Conservation (phyloP, 2,329 filamentous ascomycete genomes). For the Botrytis cinerea region DNA sequence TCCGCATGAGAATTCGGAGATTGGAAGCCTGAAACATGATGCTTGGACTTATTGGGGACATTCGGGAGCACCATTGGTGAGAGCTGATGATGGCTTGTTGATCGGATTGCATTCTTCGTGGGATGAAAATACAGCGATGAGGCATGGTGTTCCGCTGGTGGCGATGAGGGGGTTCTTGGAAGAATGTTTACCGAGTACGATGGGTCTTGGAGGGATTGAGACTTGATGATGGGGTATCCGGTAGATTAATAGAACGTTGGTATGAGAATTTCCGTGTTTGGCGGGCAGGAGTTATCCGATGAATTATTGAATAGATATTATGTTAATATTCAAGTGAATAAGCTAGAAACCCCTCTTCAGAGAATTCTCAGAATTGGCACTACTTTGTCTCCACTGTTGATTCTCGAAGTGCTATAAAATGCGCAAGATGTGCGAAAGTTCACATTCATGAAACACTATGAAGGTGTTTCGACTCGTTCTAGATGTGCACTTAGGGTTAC, state of each 20-base stretch:
- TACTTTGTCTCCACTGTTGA: accelerated
- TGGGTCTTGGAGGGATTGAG: background rate
- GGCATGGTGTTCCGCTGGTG: conserved; percentile 51
- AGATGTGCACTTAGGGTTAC: too few species aligned
- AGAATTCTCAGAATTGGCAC: background rate
- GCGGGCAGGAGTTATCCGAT: background rate
- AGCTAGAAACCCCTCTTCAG: background rate
- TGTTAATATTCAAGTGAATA: background rate
- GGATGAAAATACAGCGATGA: conserved; percentile 54
- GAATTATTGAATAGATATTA: background rate
- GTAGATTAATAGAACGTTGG: background rate
- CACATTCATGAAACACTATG: background rate
- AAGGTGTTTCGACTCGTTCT: too few species aligned
- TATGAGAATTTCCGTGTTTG: background rate
- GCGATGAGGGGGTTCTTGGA: conserved; percentile 41
- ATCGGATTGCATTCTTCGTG: conserved; percentile 56
- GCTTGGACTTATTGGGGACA: conserved; percentile 62
- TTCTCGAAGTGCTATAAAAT: background rate
- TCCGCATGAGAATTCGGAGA: conserved; percentile 53
- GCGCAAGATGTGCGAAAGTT: background rate
- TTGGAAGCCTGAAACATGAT: conserved; percentile 54
- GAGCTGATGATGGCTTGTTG: conserved; percentile 44
- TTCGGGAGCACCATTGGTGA: conserved; percentile 53
- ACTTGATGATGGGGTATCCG: background rate
- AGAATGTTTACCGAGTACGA: background rate